Evolutionary conservation across 176 grass and related monocot genomes (phyloP).

Genomic region (Canna indica): DNA sequence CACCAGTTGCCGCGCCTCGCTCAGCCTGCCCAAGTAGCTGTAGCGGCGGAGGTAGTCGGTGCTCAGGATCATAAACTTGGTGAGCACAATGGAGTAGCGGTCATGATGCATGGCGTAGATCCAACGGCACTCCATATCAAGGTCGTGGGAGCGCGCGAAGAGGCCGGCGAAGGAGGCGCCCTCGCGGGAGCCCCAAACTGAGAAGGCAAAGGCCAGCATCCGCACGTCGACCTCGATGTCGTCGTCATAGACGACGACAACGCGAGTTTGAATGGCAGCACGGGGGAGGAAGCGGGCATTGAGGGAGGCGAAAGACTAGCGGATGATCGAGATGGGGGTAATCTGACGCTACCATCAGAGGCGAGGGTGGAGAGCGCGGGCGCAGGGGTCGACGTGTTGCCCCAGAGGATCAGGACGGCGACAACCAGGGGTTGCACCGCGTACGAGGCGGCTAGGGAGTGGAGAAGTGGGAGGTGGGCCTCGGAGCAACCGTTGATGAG

Average conservation of each 20-base stretch:
- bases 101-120: constrained; percentile 49
- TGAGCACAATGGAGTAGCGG: constrained; percentile 84
- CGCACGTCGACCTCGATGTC: constrained; percentile 41
- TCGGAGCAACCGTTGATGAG: constrained; percentile 67
- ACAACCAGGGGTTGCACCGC: constrained; percentile 44
- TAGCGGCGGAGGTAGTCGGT: constrained; percentile 37
- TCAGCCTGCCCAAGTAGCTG: constrained; percentile 54
- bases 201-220: constrained; percentile 55
- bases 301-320: constrained; percentile 47
- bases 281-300: constrained; percentile 81
- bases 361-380: constrained; percentile 12
- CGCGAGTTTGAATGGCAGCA: constrained; percentile 40
- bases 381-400: constrained; percentile 45
- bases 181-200: constrained; percentile 25
- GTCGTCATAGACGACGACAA: constrained; percentile 50
- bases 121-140: constrained; percentile 55
- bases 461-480: constrained; percentile 58
- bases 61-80: constrained; percentile 60
- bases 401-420: constrained; percentile 59
- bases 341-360: constrained; percentile 20
- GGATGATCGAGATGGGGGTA: constrained; percentile 26
- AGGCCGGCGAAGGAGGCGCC: constrained; percentile 40
- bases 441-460: constrained; percentile 37
- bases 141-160: constrained; percentile 70
- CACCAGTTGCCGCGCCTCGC: constrained; percentile 42